Conservation (phyloP, 176 grass and related monocot species). For the Areca catechu region DNA sequence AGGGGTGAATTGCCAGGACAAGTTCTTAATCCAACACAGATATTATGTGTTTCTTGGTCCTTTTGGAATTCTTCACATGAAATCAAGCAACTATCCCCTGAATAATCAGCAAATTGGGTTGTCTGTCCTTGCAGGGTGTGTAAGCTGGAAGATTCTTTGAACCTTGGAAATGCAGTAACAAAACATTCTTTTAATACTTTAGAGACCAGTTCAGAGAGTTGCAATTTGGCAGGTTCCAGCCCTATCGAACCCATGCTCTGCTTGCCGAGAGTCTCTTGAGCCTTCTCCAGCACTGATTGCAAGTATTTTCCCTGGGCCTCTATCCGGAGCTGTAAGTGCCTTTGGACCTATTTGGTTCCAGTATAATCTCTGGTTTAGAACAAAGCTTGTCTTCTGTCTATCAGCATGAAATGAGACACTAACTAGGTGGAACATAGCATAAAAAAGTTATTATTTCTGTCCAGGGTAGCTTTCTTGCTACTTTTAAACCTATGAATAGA, state of each 20-base stretch:
- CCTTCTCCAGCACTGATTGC: constrained; percentile 88
- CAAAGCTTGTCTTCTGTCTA: too few species aligned
- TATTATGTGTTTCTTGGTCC: constrained; percentile 37
- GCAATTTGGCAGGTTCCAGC: constrained; percentile 67
- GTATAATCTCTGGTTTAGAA: too few species aligned
- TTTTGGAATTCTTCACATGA: constrained; percentile 53
- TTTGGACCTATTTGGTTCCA: constrained; percentile 50
- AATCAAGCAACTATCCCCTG: constrained; percentile 46
- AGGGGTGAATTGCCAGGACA: constrained; percentile 34
- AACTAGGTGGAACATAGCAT: too few species aligned
- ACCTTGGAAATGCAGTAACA: constrained; percentile 30
- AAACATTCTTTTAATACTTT: constrained; percentile 72
- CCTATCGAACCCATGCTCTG: constrained; percentile 48
- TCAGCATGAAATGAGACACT: too few species aligned
- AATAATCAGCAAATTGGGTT: constrained; percentile 57
- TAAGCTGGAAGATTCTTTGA: constrained; percentile 37
- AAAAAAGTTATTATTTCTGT: too few species aligned
- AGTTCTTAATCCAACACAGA: constrained; percentile 31
- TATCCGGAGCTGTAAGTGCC: constrained; percentile 79
- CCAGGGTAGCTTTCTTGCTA: too few species aligned
- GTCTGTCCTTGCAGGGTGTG: constrained; percentile 37
- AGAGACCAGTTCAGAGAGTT: constrained; percentile 62
- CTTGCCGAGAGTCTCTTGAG: constrained; percentile 85
- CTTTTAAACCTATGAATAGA: too few species aligned
- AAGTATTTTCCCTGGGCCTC: constrained; percentile 92